Evolutionary conservation across 495 filamentous ascomycete genomes (phyloP).

Genomic region (Cercophora sp.): DNA sequence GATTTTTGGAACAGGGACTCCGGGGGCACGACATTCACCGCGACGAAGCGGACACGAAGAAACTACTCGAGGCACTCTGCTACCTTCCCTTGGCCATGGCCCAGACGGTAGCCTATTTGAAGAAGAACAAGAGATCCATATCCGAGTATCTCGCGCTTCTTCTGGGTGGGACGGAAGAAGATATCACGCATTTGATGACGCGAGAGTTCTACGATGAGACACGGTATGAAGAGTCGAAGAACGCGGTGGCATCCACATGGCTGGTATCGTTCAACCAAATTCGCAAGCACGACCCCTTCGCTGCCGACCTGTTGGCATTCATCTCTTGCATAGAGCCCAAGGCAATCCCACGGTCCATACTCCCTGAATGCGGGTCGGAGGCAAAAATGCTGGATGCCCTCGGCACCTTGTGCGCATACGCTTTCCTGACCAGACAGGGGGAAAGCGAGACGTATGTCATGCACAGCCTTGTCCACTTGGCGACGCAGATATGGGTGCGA

Average conservation of each 20-base stretch:
- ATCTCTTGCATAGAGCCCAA: constrained; percentile 39
- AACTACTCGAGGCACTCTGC: constrained; percentile 31
- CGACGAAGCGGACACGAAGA: neutral
- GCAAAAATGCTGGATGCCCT: constrained; percentile 23
- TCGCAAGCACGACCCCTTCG: constrained; percentile 19
- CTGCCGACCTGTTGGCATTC: constrained; percentile 34
- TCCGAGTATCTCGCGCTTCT: constrained; percentile 42
- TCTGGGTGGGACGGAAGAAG: constrained; percentile 37
- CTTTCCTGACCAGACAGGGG: constrained; percentile 27
- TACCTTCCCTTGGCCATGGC: constrained; percentile 45
- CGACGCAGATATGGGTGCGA: constrained; percentile 33
- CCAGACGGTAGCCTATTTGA: constrained; percentile 45
- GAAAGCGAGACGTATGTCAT: constrained; percentile 23
- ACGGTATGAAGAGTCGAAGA: constrained; percentile 38
- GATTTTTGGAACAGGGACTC: constrained; percentile 14
- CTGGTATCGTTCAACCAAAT: constrained; percentile 46
- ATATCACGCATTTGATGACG: constrained; percentile 39
- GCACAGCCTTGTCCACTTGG: constrained; percentile 45
- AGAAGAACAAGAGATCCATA: constrained; percentile 35
- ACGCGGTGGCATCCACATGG: constrained; percentile 54
- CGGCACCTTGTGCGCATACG: constrained; percentile 29
- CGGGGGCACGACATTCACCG: constrained; percentile 7
- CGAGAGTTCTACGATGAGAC: constrained; percentile 47
- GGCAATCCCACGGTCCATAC: constrained; percentile 24
- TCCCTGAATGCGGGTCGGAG: constrained; percentile 17